phyloP scores from a whole-genome alignment of 2,329 filamentous ascomycete genomes.

The Colletotrichum phormii region DNA sequence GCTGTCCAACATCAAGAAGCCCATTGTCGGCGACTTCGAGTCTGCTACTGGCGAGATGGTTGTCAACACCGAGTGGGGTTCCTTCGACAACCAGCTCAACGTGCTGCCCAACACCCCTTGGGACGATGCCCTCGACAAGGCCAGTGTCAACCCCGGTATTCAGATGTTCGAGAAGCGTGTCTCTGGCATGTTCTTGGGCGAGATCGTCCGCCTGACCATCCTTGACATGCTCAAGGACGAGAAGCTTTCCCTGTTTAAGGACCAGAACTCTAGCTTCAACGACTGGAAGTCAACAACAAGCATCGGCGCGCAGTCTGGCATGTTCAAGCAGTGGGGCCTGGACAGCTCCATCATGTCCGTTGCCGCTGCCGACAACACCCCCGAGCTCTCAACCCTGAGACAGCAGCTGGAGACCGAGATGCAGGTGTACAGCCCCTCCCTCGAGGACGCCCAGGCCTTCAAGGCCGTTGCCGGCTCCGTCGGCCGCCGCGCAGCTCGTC shows the following conservation, averaged over 20 bases:
- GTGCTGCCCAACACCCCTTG: constrained; percentile 88
- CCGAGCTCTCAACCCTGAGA: constrained; percentile 78
- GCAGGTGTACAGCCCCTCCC: constrained; percentile 78
- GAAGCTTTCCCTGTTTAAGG: constrained; percentile 77
- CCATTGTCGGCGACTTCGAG: constrained; percentile 77
- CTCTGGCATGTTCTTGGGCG: constrained; percentile 97
- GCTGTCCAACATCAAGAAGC: constrained; percentile 85
- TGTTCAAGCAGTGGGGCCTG: constrained; percentile 87
- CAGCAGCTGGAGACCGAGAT: constrained; percentile 83
- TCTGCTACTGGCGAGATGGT: constrained; percentile 92
- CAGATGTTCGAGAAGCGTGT: constrained; percentile 99
- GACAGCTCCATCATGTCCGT: constrained; percentile 92
- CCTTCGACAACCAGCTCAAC: constrained; percentile 93
- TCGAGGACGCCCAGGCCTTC: constrained; percentile 89
- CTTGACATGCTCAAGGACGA: constrained; percentile 78
- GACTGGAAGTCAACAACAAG: constrained; percentile 77
- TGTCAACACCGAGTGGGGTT: constrained; percentile 98
- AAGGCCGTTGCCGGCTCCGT: constrained; percentile 86
- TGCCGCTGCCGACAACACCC: constrained; percentile 82
- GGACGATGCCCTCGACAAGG: constrained; percentile 81
- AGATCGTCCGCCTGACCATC: constrained; percentile 85
- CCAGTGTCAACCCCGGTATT: constrained; percentile 89
- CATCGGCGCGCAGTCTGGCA: constrained; percentile 71
- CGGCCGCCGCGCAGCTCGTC: constrained; percentile 86
- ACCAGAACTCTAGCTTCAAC: constrained; percentile 78